Evolutionary conservation across 1,139 yeast genomes (phyloP), one percentile per base, ranked within the genome.

Genomic region (Candida sp.): DNA sequence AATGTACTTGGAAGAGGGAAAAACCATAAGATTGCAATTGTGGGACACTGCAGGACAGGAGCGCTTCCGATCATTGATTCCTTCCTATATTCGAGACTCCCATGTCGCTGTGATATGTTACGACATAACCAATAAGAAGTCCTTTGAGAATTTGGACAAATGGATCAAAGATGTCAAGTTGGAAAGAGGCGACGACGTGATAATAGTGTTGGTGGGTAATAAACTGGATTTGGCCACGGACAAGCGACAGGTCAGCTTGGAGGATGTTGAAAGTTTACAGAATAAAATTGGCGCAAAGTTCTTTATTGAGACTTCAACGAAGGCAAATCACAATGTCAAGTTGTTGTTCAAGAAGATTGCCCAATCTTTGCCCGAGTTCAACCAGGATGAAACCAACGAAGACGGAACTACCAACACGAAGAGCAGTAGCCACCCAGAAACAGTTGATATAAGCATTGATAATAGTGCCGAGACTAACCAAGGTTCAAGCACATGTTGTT

Each of bases 91-190:
- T 53, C 82, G 99, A 58, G 99, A 94, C 69, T 88, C 96, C n/a
- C 92, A 92, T 63, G 99, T 94, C 26, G 98, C 99, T 0, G 96
- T 94, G 48, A 86, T 94, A 38, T 97, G 96, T 40, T 94, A 93
- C 72, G 99, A 94, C 68, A 89, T 94, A 55, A 90, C 98, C 38
- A 88, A 85, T 63, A 86, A 83, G 56, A 88, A 88, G 63, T 85
- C 96, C 23, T 94, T 94, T 72, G 86, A 86, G 75, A 70, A 89
- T 52, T 86, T 84, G 60, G 78, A 61, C 60, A 78, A 65, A 66
- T 85, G 70, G 83, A 77, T 77, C 55, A 63, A 77, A 65, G 77
- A 77, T 84, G 99, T 98, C 72, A 72, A 76, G 54, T 66, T 76
- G 60, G 81, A 77, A 84, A 61, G 97, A 81, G 77, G 98, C 75